A percentile compares a stretch with the other conserved stretches of the same genome.
Conservation (phyloP, 805 yeast species). For the Candida succiphila region DNA sequence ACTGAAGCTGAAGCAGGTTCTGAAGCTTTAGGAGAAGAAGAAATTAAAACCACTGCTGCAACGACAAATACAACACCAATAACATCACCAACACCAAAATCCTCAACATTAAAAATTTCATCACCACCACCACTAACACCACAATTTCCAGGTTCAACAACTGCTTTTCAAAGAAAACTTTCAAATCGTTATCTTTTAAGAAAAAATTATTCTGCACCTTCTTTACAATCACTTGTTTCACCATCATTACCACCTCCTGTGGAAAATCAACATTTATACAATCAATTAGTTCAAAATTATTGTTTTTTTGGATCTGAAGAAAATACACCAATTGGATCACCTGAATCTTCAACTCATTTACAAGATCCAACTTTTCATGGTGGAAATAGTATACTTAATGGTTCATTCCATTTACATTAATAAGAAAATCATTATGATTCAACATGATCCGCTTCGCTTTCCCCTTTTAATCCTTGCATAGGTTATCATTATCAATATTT, state of each 20-base stretch:
- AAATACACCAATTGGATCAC: conserved; percentile 3
- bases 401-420: background rate
- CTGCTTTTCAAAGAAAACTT: conserved; percentile 6
- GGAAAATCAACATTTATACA: conserved; percentile 1
- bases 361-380: background rate
- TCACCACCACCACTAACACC: background rate
- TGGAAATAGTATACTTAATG: background rate
- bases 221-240: conserved; percentile 8
- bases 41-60: no score
- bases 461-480: no score
- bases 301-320: conserved; percentile 19
- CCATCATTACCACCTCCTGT: background rate
- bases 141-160: background rate
- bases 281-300: conserved; percentile 14
- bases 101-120: background rate
- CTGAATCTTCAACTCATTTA: background rate
- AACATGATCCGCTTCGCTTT: no score
- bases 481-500: no score
- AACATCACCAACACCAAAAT: background rate
- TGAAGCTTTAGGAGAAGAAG: no score
- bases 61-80: background rate
- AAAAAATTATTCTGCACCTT: conserved; percentile 22
- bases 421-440: no score
- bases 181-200: conserved; percentile 17
- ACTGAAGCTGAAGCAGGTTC: no score